A percentile compares a stretch with the other conserved stretches of the same genome.
Evolutionary conservation across 169 alveolate species (phyloP).

Genomic region (Babesia gibsoni): DNA sequence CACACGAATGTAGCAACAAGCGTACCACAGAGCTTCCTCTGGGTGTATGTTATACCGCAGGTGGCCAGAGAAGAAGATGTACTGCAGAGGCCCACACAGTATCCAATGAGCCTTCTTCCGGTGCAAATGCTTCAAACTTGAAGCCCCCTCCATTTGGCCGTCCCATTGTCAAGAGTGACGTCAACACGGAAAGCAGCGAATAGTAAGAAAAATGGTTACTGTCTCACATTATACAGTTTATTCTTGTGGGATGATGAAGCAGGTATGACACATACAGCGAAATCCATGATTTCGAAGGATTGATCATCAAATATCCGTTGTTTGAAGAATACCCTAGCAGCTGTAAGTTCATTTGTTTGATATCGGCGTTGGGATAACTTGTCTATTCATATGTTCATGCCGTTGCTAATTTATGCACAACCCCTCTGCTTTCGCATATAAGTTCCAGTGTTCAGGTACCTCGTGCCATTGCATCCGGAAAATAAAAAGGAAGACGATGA

Average conservation of each 20-base stretch:
- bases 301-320: constrained; percentile 47
- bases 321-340: constrained; percentile 45
- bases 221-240: constrained; percentile 2
- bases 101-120: background rate
- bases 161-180: background rate
- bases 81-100: background rate
- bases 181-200: background rate
- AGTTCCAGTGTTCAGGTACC: constrained; percentile 37
- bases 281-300: background rate
- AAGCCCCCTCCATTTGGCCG: background rate
- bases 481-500: constrained; percentile 55
- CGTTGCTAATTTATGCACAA: no score
- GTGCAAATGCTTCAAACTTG: background rate
- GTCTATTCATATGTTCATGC: no score
- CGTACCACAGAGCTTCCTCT: background rate
- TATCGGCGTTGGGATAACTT: no score
- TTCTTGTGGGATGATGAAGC: constrained; percentile 63
- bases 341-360: constrained; percentile 14
- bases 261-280: background rate
- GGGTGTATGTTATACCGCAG: background rate
- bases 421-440: background rate
- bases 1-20: background rate
- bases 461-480: constrained; percentile 24
- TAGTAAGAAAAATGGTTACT: background rate
- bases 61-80: constrained; percentile 20